A percentile compares a stretch with the other conserved stretches of the same genome.
These are phyloP conservation scores for Syzygium aromaticum DNA, from an alignment of 345 rosid genomes.

Conservation along the genomic window DNA sequence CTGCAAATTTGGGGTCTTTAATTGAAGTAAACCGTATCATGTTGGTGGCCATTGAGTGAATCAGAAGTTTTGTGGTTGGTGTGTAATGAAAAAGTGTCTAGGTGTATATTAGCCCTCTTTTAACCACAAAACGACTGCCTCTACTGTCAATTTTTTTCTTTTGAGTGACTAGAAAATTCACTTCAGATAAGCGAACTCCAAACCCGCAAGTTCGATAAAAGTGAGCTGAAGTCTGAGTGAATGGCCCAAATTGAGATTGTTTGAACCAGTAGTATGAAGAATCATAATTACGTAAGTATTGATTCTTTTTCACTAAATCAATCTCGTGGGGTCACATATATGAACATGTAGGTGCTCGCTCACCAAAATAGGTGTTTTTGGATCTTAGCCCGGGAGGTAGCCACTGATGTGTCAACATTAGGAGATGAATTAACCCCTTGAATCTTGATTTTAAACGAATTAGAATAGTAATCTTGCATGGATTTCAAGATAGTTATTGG, in stretches of 20 bases:
- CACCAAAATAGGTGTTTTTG: background rate
- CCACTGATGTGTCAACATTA: background rate
- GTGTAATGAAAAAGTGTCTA: background rate
- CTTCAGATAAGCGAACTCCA: background rate
- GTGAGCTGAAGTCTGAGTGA: no score
- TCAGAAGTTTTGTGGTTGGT: background rate
- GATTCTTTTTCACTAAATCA: background rate
- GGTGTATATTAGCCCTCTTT: background rate
- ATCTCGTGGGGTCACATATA: background rate
- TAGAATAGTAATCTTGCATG: background rate
- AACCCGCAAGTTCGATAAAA: fast-evolving
- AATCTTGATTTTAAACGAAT: background rate
- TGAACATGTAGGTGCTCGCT: background rate
- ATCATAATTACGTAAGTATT: background rate
- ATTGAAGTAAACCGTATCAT: background rate
- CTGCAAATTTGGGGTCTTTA: background rate
- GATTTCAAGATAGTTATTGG: background rate
- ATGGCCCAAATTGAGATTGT: no score
- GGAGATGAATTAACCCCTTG: background rate
- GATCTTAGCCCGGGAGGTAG: background rate
- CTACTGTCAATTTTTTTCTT: fast-evolving
- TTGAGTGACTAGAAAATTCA: background rate
- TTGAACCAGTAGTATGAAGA: background rate
- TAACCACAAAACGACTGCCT: background rate
- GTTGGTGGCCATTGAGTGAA: background rate